phyloP scores from a whole-genome alignment of 768 basidiomycete species.

The Gymnopilus dilepis region DNA sequence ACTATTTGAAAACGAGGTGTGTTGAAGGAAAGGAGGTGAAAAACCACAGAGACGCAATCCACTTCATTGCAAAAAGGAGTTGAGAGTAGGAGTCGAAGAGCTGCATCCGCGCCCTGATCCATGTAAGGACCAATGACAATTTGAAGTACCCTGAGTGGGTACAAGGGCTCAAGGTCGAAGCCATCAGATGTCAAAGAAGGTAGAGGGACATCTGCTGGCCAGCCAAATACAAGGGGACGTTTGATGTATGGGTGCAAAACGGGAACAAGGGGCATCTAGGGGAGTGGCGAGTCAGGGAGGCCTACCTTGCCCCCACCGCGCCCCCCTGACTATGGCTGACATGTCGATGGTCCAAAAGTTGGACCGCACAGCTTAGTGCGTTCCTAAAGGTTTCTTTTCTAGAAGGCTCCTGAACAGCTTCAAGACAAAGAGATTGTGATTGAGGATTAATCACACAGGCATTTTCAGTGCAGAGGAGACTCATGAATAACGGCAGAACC shows the following conservation, averaged over 20 bases:
- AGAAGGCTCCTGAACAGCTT: too few relatives aligned
- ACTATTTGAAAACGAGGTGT: background rate
- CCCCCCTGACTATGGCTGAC: background rate
- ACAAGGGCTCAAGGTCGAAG: background rate
- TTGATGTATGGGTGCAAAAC: background rate
- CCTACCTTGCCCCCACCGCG: background rate
- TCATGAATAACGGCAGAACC: too few relatives aligned
- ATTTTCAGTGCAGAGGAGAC: too few relatives aligned
- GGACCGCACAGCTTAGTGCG: conserved; percentile 5
- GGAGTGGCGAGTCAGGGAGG: background rate
- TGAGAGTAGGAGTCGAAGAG: background rate
- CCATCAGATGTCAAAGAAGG: background rate
- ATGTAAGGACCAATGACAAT: conserved; percentile 7
- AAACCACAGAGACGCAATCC: conserved; percentile 1
- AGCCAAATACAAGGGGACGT: conserved; percentile 6
- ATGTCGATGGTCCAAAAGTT: conserved; percentile 9
- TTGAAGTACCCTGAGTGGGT: background rate
- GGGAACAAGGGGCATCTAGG: background rate
- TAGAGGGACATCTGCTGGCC: background rate
- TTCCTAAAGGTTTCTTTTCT: background rate
- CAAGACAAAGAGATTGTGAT: too few relatives aligned
- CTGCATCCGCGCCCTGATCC: background rate
- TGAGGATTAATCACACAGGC: too few relatives aligned
- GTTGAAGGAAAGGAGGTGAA: background rate
- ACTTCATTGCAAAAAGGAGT: background rate